A percentile compares a stretch with the other conserved stretches of the same genome.
Conservation (phyloP, 345 rosid species). For the Erodium maritimum region DNA sequence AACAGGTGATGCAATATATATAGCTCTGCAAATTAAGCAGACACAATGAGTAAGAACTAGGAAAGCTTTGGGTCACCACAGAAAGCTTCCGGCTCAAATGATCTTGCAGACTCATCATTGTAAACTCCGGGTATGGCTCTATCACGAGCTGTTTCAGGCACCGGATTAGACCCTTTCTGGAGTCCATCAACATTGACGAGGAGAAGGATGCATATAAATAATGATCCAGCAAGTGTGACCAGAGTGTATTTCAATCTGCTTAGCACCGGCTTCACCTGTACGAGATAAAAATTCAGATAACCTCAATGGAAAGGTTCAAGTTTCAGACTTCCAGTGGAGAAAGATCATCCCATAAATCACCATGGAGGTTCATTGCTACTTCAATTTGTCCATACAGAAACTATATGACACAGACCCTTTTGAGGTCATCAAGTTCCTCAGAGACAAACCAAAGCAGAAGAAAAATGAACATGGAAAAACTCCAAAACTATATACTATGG, state of each 20-base stretch:
- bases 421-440: background rate
- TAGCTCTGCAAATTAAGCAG: background rate
- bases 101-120: constrained; percentile 65
- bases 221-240: constrained; percentile 48
- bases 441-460: background rate
- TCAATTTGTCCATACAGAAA: too few species aligned
- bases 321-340: too few species aligned
- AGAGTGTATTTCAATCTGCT: constrained; percentile 70
- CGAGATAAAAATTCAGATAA: background rate
- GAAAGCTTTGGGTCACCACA: constrained; percentile 51
- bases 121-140: constrained; percentile 68
- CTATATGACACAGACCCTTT: too few species aligned
- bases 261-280: constrained; percentile 80
- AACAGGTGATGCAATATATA: constrained; percentile 4
- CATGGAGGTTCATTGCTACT: too few species aligned
- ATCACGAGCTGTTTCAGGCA: constrained; percentile 19
- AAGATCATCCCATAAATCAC: too few species aligned
- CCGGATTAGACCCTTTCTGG: constrained; percentile 20
- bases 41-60: background rate
- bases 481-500: background rate
- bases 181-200: constrained; percentile 35
- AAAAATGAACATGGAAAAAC: background rate
- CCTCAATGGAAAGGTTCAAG: too few species aligned
- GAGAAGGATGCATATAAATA: constrained; percentile 34
- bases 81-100: constrained; percentile 82